Evolutionary conservation across 176 grass and related monocot species (phyloP).

Genomic region (Oryza coarctata): DNA sequence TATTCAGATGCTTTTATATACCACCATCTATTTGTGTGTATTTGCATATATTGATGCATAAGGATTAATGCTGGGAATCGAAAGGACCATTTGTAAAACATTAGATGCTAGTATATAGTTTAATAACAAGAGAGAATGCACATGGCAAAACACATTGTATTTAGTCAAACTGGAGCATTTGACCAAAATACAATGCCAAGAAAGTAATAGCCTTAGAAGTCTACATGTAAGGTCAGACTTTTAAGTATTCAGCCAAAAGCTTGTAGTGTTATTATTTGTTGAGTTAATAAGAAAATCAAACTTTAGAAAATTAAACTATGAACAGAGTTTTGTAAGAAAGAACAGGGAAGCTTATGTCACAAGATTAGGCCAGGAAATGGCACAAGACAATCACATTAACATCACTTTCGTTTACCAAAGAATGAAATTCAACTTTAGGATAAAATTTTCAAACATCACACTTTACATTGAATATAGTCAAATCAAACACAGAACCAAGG

Average conservation of each 20-base stretch:
- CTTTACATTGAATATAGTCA: not conserved
- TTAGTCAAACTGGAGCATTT: not conserved
- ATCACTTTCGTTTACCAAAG: not conserved
- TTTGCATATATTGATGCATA: not conserved
- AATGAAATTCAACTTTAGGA: not conserved
- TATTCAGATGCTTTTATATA: not conserved
- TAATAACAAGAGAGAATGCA: not conserved
- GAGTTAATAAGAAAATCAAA: not conserved
- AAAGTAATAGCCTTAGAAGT: slow-evolving; percentile 9
- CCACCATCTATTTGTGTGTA: not conserved
- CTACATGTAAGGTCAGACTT: not conserved
- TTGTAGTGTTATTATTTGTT: not conserved
- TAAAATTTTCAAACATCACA: not conserved
- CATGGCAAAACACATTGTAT: not conserved
- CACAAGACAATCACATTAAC: not conserved
- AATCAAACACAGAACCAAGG: not conserved
- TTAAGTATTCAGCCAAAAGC: not conserved
- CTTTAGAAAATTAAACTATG: not conserved
- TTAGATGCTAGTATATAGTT: not conserved
- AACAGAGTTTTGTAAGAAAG: not conserved
- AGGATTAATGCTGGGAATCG: not conserved
- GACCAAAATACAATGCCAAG: not conserved
- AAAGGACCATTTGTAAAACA: not conserved
- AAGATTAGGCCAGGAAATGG: not conserved
- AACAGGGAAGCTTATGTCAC: not conserved